These are phyloP conservation scores for Candida tropicalis DNA, from an alignment of 1,139 yeast genomes.

Conservation along the genomic window DNA sequence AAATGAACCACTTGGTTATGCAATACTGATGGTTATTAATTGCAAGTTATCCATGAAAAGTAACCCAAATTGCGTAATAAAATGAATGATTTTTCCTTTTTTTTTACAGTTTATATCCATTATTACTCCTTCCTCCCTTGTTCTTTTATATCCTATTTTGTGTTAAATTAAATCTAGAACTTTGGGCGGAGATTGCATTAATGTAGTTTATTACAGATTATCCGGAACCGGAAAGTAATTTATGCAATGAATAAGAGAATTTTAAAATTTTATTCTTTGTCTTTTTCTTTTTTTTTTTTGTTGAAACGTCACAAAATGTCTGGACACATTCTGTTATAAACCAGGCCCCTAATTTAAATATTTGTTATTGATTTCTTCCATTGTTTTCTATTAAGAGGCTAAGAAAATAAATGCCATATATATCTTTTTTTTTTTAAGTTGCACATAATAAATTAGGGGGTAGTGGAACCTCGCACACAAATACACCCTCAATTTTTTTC, in stretches of 20 bases:
- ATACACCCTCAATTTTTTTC: too few species aligned
- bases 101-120: background rate
- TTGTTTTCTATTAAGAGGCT: too few species aligned
- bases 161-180: background rate
- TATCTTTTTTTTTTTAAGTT: too few species aligned
- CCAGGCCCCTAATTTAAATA: background rate
- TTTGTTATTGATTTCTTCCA: background rate
- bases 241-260: background rate
- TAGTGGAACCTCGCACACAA: too few species aligned
- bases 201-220: background rate
- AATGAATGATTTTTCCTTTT: too few species aligned
- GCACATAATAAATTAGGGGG: constrained; percentile 2
- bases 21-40: background rate
- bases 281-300: too few species aligned
- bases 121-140: background rate
- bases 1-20: background rate
- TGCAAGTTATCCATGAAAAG: background rate
- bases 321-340: background rate
- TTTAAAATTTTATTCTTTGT: background rate
- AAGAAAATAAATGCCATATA: too few species aligned
- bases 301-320: background rate
- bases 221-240: background rate
- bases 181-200: background rate
- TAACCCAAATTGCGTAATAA: background rate
- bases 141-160: background rate